Base-by-base conservation (phyloP, 768 basidiomycete genomes). In the Suillus plorans region DNA sequence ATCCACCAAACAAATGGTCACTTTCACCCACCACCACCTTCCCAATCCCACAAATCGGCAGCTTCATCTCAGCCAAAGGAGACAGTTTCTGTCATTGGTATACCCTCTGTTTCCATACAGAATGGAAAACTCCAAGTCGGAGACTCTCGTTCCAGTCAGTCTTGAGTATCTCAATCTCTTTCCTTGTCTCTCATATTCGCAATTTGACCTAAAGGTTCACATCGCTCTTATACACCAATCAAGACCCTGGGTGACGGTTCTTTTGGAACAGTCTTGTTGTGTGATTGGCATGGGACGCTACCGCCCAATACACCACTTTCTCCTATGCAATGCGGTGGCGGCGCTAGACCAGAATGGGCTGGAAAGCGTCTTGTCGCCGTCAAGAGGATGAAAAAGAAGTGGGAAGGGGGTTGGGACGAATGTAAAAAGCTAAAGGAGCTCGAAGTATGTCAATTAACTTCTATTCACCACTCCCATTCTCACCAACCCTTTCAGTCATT, bases 391-490 rank as follows among this genome's bases (percentile, higher is more conserved):
- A 99, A 94, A 85, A 93, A 90, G 83, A 89, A 86, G 69, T 98
- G 95, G 92, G 94, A 97, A 73, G 94, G 95, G 41, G 96, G 97
- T 42, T 99, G 97, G 97, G 91, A 94, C 73, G 95, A 99, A 80
- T 98, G 97, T 78, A 91, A 89, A 77, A 89, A 86, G 71, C 85
- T 97, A 72, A 97, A 97, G 75, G 97, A 99, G 77, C 89, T 99
- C 69, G 92, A 95, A 87, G 94, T 92, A 75, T 72, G 89, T 79
- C 63, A 64, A 67, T 57, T 66, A 58, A 60, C 66, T 47, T 62
- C 61, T 12, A 63, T 56, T 10, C 60, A 61, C 57, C 60, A 63
- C 31, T 47, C 68, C 56, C 52, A 69, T 71, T 69, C 34, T 55
- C 64, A 44, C 66, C 49, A 16, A 47, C 67, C 61, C 63, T 63